Conservation (phyloP, 306 rosid genomes). For the Rosa persica region DNA sequence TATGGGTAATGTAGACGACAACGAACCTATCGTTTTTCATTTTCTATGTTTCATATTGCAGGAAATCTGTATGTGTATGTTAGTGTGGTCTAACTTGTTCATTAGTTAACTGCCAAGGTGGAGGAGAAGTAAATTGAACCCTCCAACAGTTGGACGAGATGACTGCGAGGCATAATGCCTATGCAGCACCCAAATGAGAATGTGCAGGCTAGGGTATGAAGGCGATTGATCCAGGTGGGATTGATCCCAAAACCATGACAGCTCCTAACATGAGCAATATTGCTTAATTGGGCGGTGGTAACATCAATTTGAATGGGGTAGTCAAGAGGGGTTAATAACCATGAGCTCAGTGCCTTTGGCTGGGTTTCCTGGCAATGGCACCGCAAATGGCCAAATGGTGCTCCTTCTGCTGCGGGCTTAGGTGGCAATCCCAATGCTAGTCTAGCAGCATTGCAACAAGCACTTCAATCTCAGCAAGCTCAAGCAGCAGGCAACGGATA, state of each 20-base stretch:
- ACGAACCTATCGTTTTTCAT: no score
- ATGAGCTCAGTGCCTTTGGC: slow-evolving; percentile 61
- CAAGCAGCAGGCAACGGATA: no score
- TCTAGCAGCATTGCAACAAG: slow-evolving; percentile 28
- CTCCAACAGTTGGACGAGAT: no score
- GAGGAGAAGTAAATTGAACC: no score
- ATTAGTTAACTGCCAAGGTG: no score
- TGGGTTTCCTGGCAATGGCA: slow-evolving; percentile 56
- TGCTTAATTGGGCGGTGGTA: slow-evolving; percentile 33
- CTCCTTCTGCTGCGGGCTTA: slow-evolving; percentile 32
- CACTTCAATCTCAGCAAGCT: slow-evolving; percentile 37
- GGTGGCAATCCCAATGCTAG: slow-evolving; percentile 43
- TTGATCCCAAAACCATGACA: slow-evolving; percentile 62
- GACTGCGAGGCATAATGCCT: no score
- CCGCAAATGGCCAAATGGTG: slow-evolving; percentile 15
- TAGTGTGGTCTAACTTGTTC: no score
- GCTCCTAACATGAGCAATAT: slow-evolving; percentile 53
- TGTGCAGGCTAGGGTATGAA: slow-evolving; percentile 35
- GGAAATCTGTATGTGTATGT: no score
- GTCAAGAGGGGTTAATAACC: slow-evolving; percentile 37
- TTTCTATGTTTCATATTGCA: no score
- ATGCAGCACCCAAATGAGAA: slow-evolving; percentile 31
- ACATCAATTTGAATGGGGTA: slow-evolving; percentile 27
- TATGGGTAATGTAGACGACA: no score
- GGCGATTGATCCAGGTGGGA: slow-evolving; percentile 25